These are phyloP conservation scores for Paracoccidioides lutzii DNA, from an alignment of 2,329 filamentous ascomycete genomes.

Conservation along the genomic window DNA sequence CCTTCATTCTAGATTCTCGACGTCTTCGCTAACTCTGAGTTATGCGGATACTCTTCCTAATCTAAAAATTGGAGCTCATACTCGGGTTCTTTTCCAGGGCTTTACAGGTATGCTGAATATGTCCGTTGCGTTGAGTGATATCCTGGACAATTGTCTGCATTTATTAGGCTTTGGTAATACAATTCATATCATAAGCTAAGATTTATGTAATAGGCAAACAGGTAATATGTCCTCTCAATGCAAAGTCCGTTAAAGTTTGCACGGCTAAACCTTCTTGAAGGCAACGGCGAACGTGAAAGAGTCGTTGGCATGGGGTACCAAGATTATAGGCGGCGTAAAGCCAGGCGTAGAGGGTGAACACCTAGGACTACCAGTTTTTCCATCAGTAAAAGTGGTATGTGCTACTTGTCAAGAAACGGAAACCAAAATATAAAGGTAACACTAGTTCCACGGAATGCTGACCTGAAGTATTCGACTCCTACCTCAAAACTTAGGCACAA, in stretches of 20 bases:
- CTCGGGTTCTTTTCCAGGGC: constrained; percentile 56
- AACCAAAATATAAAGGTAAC: too few species aligned
- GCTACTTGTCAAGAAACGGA: not conserved
- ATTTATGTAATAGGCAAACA: constrained; percentile 22
- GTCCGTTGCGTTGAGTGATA: not conserved
- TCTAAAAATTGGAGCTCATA: constrained; percentile 53
- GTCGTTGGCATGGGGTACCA: constrained; percentile 64
- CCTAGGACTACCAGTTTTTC: constrained; percentile 58
- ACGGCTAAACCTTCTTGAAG: constrained; percentile 18
- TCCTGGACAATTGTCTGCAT: not conserved
- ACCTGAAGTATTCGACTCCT: not conserved
- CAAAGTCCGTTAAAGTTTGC: not conserved
- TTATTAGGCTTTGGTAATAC: not conserved
- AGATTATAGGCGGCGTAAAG: constrained; percentile 66
- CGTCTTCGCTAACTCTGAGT: constrained; percentile 16
- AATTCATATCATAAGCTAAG: not conserved
- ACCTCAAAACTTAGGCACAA: constrained; percentile 42
- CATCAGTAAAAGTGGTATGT: constrained; percentile 48
- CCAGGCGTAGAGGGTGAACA: constrained; percentile 59
- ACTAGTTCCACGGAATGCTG: not conserved
- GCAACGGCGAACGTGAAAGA: constrained; percentile 66
- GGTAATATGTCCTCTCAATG: constrained; percentile 15
- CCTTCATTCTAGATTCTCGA: constrained; percentile 19
- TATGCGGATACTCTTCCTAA: constrained; percentile 54
- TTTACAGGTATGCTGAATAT: constrained; percentile 44